These are phyloP conservation scores for Maudiozyma turicensis DNA, from an alignment of 805 yeast genomes.

Conservation along the genomic window DNA sequence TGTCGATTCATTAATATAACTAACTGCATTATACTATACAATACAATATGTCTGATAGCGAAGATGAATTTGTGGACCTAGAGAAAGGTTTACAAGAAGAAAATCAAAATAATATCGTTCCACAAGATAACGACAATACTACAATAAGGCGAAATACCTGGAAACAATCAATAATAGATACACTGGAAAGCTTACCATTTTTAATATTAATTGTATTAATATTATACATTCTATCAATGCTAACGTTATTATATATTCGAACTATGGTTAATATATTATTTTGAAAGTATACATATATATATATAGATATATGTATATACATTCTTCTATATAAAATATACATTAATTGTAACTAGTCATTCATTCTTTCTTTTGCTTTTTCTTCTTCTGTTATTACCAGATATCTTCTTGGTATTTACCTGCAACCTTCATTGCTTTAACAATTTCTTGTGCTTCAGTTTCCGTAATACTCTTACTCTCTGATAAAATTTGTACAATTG, in stretches of 20 bases:
- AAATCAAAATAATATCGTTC: too few relatives aligned
- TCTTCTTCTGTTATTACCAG: constrained; percentile 46
- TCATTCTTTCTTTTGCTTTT: not conserved
- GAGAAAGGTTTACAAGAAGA: not conserved
- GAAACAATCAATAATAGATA: not conserved
- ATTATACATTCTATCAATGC: not conserved
- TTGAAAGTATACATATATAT: not conserved
- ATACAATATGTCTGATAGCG: too few relatives aligned
- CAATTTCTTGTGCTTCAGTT: constrained; percentile 64
- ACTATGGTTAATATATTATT: not conserved
- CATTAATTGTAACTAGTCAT: not conserved
- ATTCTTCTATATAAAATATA: not conserved
- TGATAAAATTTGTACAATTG: constrained; percentile 54
- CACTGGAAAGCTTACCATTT: not conserved
- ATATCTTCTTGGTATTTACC: constrained; percentile 96
- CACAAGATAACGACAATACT: not conserved
- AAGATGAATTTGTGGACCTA: not conserved
- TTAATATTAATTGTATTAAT: not conserved
- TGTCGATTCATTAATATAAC: too few relatives aligned
- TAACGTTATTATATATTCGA: not conserved
- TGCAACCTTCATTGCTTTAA: constrained; percentile 69
- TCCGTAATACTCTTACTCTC: constrained; percentile 52
- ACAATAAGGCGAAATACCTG: not conserved
- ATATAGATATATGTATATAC: not conserved
- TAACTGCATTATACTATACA: too few relatives aligned